Evolutionary conservation across 2,329 filamentous ascomycete genomes (phyloP), one percentile per base, ranked within the genome.

Genomic region (Pleurostoma richardsiae): DNA sequence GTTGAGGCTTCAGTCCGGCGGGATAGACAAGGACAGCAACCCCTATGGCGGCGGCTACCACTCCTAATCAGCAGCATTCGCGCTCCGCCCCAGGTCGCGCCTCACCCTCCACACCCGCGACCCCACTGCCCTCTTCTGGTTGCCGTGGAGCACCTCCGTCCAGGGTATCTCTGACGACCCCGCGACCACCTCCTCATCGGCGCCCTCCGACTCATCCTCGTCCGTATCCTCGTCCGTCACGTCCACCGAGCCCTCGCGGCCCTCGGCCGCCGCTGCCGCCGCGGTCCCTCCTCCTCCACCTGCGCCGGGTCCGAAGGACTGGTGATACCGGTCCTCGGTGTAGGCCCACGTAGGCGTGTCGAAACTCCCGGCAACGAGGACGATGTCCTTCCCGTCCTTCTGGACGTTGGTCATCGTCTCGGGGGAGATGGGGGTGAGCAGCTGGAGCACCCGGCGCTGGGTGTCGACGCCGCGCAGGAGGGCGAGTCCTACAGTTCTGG

Each of bases 331-430:
- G 33, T 84, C 79, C 58, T 88, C 85, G 0, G 79, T 79, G 51
- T 86, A 87, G 2, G 83, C 82, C 84, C 85, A 89, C 3, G 73
- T 80, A 0, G 85, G 83, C 2, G 78, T 67, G 56, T 89, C 86
- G 46, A 87, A 80, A 53, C 79, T 83, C 3, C 86, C 86, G 45
- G 83, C 77, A 1, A 89, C 75, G 4, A 90, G 69, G 3, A 88
- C 76, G 11, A 88, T 66, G 11, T 72, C 66, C 30, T 71, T 67
- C 0, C 74, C 74, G 29, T 63, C 61, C 6, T 64, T 57, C 39
- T 59, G 66, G 19, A 73, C 58, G 7, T 65, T 58, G 36, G 67
- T 61, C 11, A 82, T 68, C 3, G 62, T 56, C 4, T 64, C 55
- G 1, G 61, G 44, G 1, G 69, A 47, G 5, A 83, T 69, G 0